phyloP scores from a whole-genome alignment of 2,329 filamentous ascomycete species.

The Juglanconis juglandina region DNA sequence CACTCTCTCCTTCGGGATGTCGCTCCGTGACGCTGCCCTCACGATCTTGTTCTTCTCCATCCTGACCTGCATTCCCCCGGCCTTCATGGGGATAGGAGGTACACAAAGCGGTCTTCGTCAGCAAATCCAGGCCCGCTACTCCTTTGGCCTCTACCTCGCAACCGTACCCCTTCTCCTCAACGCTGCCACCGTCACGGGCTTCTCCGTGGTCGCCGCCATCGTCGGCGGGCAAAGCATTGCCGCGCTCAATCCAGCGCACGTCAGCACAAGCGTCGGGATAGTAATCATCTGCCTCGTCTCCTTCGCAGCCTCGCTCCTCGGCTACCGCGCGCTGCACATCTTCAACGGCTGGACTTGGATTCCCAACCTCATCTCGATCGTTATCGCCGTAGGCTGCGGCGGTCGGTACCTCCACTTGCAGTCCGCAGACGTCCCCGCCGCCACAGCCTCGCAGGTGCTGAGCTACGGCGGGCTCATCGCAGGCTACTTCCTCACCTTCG shows the following conservation, averaged over 20 bases:
- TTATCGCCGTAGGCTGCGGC: constrained; percentile 52
- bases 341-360: constrained; percentile 58
- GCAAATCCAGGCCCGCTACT: constrained; percentile 59
- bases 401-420: constrained; percentile 47
- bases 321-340: constrained; percentile 51
- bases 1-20: constrained; percentile 50
- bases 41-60: constrained; percentile 58
- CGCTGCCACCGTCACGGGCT: constrained; percentile 55
- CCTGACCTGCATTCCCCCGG: constrained; percentile 50
- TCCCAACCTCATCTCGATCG: constrained; percentile 48
- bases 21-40: constrained; percentile 52
- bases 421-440: constrained; percentile 32
- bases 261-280: constrained; percentile 54
- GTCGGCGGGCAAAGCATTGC: constrained; percentile 53
- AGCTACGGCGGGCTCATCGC: constrained; percentile 47
- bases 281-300: constrained; percentile 52
- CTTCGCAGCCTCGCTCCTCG: constrained; percentile 52
- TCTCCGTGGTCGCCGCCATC: constrained; percentile 54
- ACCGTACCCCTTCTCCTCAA: constrained; percentile 52
- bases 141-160: constrained; percentile 53
- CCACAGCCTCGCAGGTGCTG: constrained; percentile 36
- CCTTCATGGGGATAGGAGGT: constrained; percentile 53
- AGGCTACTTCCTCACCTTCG: constrained; percentile 49
- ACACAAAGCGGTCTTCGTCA: constrained; percentile 57
- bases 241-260: constrained; percentile 39